phyloP scores from a whole-genome alignment of 768 basidiomycete genomes.

The Auricularia heimuer region DNA sequence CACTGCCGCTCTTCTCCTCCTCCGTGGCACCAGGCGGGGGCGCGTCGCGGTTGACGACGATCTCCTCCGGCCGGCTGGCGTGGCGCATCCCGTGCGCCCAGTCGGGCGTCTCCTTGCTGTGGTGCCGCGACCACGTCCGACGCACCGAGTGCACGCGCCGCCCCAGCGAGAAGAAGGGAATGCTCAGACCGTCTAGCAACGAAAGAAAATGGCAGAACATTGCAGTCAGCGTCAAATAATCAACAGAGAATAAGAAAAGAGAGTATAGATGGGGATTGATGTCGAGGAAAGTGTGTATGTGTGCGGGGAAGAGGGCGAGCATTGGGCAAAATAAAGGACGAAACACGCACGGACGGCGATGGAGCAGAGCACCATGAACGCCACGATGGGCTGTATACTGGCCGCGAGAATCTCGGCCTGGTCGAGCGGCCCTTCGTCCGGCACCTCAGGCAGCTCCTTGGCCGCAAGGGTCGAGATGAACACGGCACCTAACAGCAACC shows the following conservation, averaged over 20 bases:
- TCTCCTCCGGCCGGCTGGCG: conserved; percentile 61
- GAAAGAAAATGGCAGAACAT: not conserved
- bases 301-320: not conserved
- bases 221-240: not conserved
- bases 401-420: conserved; percentile 59
- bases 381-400: conserved; percentile 84
- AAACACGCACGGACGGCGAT: conserved; percentile 48
- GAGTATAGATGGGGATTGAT: not conserved
- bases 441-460: conserved; percentile 38
- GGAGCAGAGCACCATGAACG: conserved; percentile 89
- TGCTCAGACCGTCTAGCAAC: conserved; percentile 64
- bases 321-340: not conserved
- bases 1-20: not conserved
- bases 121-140: conserved; percentile 81
- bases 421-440: conserved; percentile 35
- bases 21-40: conserved; percentile 26
- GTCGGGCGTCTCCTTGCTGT: conserved; percentile 51
- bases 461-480: conserved; percentile 86
- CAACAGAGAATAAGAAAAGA: not conserved
- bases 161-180: conserved; percentile 89
- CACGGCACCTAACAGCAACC: conserved; percentile 53
- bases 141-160: conserved; percentile 85
- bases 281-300: not conserved
- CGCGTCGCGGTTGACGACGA: conserved; percentile 78
- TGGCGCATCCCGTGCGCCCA: conserved; percentile 74